A percentile compares a stretch with the other conserved stretches of the same genome.
Evolutionary conservation across 768 basidiomycete genomes (phyloP).

Genomic region (Lanmaoa rubissima): DNA sequence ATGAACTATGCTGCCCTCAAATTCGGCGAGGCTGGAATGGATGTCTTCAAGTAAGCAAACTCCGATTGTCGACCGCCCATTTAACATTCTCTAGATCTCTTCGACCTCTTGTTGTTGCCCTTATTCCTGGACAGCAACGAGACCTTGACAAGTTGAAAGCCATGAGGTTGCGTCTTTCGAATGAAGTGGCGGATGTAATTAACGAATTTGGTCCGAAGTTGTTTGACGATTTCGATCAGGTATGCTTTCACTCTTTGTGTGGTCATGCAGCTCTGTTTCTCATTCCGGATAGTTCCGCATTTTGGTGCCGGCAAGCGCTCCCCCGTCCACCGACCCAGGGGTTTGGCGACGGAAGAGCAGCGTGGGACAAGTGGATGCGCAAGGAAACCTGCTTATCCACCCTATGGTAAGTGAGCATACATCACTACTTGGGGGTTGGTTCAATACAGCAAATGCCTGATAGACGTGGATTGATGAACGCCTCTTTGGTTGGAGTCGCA

Average conservation of each 20-base stretch:
- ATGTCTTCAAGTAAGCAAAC: constrained; percentile 84
- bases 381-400: constrained; percentile 81
- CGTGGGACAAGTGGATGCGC: constrained; percentile 80
- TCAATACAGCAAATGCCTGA: constrained; percentile 1
- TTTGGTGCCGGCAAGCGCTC: constrained; percentile 75
- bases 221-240: constrained; percentile 85
- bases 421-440: background rate
- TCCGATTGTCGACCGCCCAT: background rate
- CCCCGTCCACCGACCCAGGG: constrained; percentile 74
- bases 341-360: constrained; percentile 79
- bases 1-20: constrained; percentile 93
- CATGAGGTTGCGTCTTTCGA: constrained; percentile 71
- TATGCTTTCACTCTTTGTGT: constrained; percentile 32
- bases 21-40: constrained; percentile 97
- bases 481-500: constrained; percentile 88
- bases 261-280: background rate
- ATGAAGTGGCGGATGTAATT: constrained; percentile 80
- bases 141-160: constrained; percentile 73
- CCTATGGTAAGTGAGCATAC: constrained; percentile 62
- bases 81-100: constrained; percentile 61
- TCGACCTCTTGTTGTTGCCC: constrained; percentile 81
- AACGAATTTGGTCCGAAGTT: constrained; percentile 87
- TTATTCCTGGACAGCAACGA: constrained; percentile 85
- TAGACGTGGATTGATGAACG: constrained; percentile 91
- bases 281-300: constrained; percentile 61